phyloP scores from a whole-genome alignment of 306 rosid genomes.

The Echinosophora koreensis region DNA sequence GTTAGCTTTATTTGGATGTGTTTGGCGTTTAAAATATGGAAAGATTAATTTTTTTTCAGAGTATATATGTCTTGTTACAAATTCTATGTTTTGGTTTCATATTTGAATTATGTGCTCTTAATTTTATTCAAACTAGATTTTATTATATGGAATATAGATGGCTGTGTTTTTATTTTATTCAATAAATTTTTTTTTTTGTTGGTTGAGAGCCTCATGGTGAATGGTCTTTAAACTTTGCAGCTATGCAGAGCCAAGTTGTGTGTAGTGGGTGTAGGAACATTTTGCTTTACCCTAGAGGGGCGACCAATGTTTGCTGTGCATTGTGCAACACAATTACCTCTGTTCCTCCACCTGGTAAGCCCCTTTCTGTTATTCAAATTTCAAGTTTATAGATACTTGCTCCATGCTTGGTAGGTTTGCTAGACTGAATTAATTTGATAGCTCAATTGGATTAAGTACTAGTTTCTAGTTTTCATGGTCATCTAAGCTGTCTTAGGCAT shows the following conservation, averaged over 20 bases:
- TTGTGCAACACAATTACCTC: conserved; percentile 67
- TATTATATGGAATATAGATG: neutral
- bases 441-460: neutral
- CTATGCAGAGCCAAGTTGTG: conserved; percentile 84
- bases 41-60: neutral
- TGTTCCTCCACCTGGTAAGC: conserved; percentile 74
- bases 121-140: neutral
- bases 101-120: neutral
- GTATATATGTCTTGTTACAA: neutral
- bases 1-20: neutral
- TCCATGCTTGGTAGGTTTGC: neutral
- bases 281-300: conserved; percentile 83
- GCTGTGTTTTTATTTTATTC: neutral
- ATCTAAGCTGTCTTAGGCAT: neutral
- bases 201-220: neutral
- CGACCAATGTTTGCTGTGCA: conserved; percentile 82
- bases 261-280: conserved; percentile 79
- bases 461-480: conserved; percentile 6
- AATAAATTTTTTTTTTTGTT: neutral
- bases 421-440: neutral
- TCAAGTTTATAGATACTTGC: neutral
- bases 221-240: conserved; percentile 57
- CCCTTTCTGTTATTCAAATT: neutral
- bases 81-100: neutral
- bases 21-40: neutral